phyloP scores from a whole-genome alignment of 768 basidiomycete species.

The Asterophora lycoperdoides region DNA sequence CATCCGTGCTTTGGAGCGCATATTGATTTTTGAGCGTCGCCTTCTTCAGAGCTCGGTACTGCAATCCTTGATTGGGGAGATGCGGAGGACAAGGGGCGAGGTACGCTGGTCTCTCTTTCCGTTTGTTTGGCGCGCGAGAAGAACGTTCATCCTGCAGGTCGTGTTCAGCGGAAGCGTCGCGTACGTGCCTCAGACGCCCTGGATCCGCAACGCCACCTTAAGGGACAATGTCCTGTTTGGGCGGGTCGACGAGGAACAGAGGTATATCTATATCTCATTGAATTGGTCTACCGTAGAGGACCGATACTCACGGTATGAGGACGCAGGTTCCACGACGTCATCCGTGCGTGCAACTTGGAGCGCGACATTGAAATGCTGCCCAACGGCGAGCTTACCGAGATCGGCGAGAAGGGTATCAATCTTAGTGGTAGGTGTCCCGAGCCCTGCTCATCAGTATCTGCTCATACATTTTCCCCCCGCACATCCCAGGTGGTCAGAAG shows the following conservation, averaged over 20 bases:
- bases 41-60: constrained; percentile 47
- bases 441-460: too few species aligned
- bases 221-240: constrained; percentile 77
- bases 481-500: constrained; percentile 33
- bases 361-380: constrained; percentile 71
- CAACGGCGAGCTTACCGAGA: constrained; percentile 63
- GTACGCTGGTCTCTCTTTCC: constrained; percentile 26
- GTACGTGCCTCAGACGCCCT: constrained; percentile 58
- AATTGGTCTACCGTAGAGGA: too few species aligned
- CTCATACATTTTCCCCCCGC: too few species aligned
- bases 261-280: constrained; percentile 24
- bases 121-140: not conserved
- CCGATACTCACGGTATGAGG: too few species aligned
- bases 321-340: constrained; percentile 49
- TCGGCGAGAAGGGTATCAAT: constrained; percentile 77
- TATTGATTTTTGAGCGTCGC: not conserved
- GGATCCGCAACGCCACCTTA: constrained; percentile 67
- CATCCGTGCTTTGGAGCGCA: too few species aligned
- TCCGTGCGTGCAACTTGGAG: constrained; percentile 63
- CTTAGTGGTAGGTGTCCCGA: constrained; percentile 42
- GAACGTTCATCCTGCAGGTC: constrained; percentile 27
- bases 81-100: constrained; percentile 55
- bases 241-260: constrained; percentile 53
- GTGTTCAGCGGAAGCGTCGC: constrained; percentile 51
- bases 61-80: constrained; percentile 60